phyloP scores from a whole-genome alignment of 148 eudicot genomes.

The Beta vulgaris region DNA sequence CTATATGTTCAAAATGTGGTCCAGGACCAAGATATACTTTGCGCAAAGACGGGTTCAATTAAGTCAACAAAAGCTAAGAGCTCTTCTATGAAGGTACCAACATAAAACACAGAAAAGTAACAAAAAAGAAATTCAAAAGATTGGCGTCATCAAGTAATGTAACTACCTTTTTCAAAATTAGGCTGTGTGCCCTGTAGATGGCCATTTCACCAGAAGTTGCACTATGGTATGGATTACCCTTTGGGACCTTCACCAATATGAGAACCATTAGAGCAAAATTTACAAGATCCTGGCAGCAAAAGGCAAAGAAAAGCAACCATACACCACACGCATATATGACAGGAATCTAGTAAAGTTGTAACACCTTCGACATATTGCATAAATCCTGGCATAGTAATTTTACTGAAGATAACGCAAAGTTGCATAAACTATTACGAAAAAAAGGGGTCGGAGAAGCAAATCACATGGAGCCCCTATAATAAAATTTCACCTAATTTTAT shows the following conservation, averaged over 20 bases:
- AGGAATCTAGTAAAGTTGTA: not conserved
- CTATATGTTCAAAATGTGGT: too few species aligned
- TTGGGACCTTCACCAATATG: slow-evolving; percentile 62
- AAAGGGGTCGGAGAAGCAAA: too few species aligned
- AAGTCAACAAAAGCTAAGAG: not conserved
- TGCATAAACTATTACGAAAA: too few species aligned
- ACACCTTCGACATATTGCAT: not conserved
- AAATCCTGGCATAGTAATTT: not conserved
- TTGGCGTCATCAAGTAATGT: not conserved
- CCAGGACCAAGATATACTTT: too few species aligned
- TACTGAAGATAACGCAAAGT: too few species aligned
- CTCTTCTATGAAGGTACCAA: not conserved
- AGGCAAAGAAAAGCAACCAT: not conserved
- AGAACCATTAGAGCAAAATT: not conserved
- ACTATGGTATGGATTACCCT: slow-evolving; percentile 98
- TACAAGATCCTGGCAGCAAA: not conserved
- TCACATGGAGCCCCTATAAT: not conserved
- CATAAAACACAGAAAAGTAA: not conserved
- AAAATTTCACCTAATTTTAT: not conserved
- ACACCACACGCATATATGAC: not conserved
- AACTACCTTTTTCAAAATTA: slow-evolving; percentile 70
- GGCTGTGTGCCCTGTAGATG: slow-evolving; percentile 82
- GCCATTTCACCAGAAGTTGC: slow-evolving; percentile 98
- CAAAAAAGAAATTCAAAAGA: not conserved
- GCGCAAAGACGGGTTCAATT: too few species aligned